Evolutionary conservation across 2,329 filamentous ascomycete genomes (phyloP).

Genomic region (Thelonectria blattea): DNA sequence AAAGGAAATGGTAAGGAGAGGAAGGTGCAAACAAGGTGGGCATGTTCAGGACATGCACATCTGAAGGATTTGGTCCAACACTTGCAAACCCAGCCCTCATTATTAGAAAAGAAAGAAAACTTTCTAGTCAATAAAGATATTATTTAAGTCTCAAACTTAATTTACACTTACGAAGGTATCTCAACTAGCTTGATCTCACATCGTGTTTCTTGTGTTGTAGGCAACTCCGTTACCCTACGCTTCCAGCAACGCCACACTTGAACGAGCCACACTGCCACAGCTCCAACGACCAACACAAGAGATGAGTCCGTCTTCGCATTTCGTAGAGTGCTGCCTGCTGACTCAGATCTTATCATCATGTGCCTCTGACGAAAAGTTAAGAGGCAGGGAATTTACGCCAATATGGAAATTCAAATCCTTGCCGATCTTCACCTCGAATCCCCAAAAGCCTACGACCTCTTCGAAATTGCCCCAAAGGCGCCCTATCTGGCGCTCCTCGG

Average conservation of each 20-base stretch:
- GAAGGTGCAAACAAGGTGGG: no score
- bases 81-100: no score
- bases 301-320: neutral
- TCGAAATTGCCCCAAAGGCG: slow-evolving; percentile 53
- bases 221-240: no score
- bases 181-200: no score
- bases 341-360: neutral
- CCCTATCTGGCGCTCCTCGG: slow-evolving; percentile 62
- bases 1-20: no score
- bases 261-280: neutral
- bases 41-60: no score
- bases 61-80: no score
- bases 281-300: neutral
- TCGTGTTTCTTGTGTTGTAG: no score
- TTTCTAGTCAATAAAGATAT: no score
- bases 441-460: slow-evolving; percentile 56
- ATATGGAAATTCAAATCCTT: slow-evolving; percentile 50
- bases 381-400: neutral
- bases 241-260: neutral
- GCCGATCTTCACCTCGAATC: slow-evolving; percentile 64
- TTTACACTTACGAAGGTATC: no score
- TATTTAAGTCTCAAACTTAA: no score
- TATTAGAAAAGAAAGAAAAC: no score
- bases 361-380: neutral
- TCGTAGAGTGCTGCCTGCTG: neutral